Evolutionary conservation across 2,329 filamentous ascomycete genomes (phyloP).

Genomic region (Pleomassaria siparia): DNA sequence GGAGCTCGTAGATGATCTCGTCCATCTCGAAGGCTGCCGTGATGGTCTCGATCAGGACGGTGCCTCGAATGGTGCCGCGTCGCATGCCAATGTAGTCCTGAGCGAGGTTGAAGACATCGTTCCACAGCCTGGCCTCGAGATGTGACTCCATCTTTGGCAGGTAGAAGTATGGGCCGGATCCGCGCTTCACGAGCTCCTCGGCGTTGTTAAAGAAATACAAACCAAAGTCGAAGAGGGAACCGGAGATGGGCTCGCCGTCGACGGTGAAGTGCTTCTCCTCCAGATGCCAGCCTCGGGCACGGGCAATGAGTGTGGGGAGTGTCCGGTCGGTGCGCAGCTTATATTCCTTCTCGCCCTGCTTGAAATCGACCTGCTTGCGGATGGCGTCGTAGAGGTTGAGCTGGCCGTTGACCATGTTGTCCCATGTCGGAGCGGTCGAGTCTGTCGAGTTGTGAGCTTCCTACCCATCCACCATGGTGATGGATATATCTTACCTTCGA

Average conservation of each 20-base stretch:
- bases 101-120: conserved; percentile 93
- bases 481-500: conserved; percentile 69
- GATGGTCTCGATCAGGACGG: conserved; percentile 97
- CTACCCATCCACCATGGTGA: neutral
- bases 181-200: conserved; percentile 78
- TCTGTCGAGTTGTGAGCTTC: conserved; percentile 58
- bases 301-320: conserved; percentile 88
- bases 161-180: conserved; percentile 94
- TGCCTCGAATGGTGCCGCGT: conserved; percentile 89
- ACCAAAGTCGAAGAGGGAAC: conserved; percentile 92
- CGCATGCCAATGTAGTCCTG: conserved; percentile 91
- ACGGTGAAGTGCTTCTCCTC: conserved; percentile 98
- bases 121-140: conserved; percentile 96
- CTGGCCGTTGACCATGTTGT: conserved; percentile 99
- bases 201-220: conserved; percentile 99
- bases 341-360: conserved; percentile 92
- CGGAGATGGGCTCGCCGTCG: conserved; percentile 92
- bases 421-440: conserved; percentile 94
- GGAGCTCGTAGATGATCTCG: conserved; percentile 99
- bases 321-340: conserved; percentile 90
- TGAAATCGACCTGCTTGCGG: conserved; percentile 92
- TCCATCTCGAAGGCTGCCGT: conserved; percentile 99
- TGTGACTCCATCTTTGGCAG: conserved; percentile 98
- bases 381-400: conserved; percentile 97
- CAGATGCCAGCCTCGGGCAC: conserved; percentile 95